These are phyloP conservation scores for Clavispora santaluciae DNA, from an alignment of 805 yeast genomes.

Conservation along the genomic window DNA sequence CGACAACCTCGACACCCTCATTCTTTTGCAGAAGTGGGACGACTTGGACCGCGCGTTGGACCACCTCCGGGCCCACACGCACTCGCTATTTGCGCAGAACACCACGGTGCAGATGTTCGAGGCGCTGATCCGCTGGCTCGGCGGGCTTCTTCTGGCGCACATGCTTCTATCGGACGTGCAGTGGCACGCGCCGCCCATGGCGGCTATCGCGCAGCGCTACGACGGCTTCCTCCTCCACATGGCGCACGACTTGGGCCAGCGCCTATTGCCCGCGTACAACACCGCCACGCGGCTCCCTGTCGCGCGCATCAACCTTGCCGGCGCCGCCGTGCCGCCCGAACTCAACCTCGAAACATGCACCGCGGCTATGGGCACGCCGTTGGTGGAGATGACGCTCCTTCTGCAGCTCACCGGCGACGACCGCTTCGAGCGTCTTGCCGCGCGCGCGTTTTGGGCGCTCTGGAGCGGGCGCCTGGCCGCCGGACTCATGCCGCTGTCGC, in stretches of 20 bases:
- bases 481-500: constrained; percentile 72
- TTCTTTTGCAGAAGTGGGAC: constrained; percentile 61
- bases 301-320: constrained; percentile 68
- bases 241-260: constrained; percentile 72
- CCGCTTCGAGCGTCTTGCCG: constrained; percentile 59
- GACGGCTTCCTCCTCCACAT: constrained; percentile 66
- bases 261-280: constrained; percentile 66
- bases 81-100: constrained; percentile 52
- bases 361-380: constrained; percentile 82
- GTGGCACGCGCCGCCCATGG: constrained; percentile 1
- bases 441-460: constrained; percentile 57
- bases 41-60: constrained; percentile 38
- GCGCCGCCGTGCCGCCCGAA: constrained; percentile 46
- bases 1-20: constrained; percentile 75
- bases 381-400: constrained; percentile 73
- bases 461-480: constrained; percentile 64
- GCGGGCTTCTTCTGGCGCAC: constrained; percentile 78
- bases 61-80: constrained; percentile 32
- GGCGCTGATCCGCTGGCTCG: constrained; percentile 73
- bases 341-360: constrained; percentile 68
- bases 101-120: constrained; percentile 86
- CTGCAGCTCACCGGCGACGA: constrained; percentile 73
- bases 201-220: constrained; percentile 35
- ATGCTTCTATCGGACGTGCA: constrained; percentile 35
- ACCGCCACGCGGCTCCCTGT: constrained; percentile 63